Conservation (phyloP, 768 basidiomycete genomes). For the Pleurotus citrinopileatus region DNA sequence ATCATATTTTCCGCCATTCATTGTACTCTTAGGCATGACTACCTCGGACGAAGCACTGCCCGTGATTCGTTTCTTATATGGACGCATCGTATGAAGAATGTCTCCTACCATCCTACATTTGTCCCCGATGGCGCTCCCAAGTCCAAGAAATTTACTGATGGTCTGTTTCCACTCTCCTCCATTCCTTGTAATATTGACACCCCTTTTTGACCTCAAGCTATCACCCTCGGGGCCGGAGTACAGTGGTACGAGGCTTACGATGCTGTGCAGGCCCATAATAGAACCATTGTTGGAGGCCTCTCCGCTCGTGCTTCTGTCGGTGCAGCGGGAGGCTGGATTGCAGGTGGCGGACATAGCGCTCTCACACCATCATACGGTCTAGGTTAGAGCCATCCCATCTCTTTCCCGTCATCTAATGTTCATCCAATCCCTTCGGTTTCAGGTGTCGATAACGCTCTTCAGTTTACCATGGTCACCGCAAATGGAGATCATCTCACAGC, state of each 20-base stretch:
- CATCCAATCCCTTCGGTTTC: background rate
- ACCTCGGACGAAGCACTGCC: constrained; percentile 34
- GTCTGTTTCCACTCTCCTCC: no score
- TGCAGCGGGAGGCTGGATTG: constrained; percentile 45
- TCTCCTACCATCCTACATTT: constrained; percentile 25
- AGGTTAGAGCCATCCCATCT: constrained; percentile 23
- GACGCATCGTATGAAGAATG: constrained; percentile 38
- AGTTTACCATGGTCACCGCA: constrained; percentile 43
- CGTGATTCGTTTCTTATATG: constrained; percentile 36
- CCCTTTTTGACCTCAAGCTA: constrained; percentile 16
- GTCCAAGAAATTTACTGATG: constrained; percentile 15
- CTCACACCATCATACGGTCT: constrained; percentile 39
- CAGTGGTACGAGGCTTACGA: constrained; percentile 43
- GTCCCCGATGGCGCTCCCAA: constrained; percentile 29
- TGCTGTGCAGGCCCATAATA: constrained; percentile 32
- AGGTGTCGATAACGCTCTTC: constrained; percentile 47
- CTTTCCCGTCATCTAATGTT: background rate
- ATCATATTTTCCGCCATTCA: no score
- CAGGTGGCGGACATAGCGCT: constrained; percentile 45
- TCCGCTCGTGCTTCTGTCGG: constrained; percentile 39
- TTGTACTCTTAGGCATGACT: constrained; percentile 28
- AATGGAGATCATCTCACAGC: constrained; percentile 34
- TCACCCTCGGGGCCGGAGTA: constrained; percentile 39
- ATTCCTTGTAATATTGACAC: no score
- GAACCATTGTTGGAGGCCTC: constrained; percentile 44